These are phyloP conservation scores for Cornus kousa DNA, from an alignment of 148 eudicot genomes.

Conservation along the genomic window DNA sequence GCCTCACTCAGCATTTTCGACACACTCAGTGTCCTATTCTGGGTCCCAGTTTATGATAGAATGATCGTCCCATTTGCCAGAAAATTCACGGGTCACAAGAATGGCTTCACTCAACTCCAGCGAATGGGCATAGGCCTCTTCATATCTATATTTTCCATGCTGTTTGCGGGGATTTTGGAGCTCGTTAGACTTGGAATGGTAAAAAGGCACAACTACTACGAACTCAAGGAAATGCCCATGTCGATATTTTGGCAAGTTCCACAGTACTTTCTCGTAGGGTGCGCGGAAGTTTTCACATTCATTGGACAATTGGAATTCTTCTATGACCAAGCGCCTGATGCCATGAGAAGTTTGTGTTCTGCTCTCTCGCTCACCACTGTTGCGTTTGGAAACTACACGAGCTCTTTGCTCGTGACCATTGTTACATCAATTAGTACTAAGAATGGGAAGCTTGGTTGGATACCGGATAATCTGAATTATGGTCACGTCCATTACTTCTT, in stretches of 20 bases:
- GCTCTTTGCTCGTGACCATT: constrained; percentile 47
- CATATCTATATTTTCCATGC: constrained; percentile 52
- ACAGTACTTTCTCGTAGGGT: constrained; percentile 52
- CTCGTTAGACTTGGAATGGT: constrained; percentile 26
- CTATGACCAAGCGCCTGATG: constrained; percentile 61
- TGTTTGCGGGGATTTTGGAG: constrained; percentile 48
- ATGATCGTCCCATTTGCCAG: constrained; percentile 43
- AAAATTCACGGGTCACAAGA: constrained; percentile 40
- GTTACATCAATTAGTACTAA: constrained; percentile 39
- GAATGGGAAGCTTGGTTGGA: constrained; percentile 28
- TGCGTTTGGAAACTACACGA: constrained; percentile 47
- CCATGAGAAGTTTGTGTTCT: constrained; percentile 57
- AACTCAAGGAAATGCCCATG: constrained; percentile 12
- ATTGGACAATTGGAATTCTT: constrained; percentile 40
- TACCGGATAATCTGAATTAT: constrained; percentile 22
- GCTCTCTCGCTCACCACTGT: constrained; percentile 48
- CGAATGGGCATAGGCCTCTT: constrained; percentile 57
- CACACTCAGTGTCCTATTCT: constrained; percentile 43
- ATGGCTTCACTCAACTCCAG: constrained; percentile 51
- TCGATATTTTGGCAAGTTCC: constrained; percentile 58
- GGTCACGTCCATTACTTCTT: constrained; percentile 58
- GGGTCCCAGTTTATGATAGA: constrained; percentile 53
- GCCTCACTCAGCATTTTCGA: constrained; percentile 47
- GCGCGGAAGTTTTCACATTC: constrained; percentile 42
- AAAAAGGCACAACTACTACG: constrained; percentile 17